These are phyloP conservation scores for Westerdykella aurantiaca DNA, from an alignment of 2,329 filamentous ascomycete species.

Conservation along the genomic window DNA sequence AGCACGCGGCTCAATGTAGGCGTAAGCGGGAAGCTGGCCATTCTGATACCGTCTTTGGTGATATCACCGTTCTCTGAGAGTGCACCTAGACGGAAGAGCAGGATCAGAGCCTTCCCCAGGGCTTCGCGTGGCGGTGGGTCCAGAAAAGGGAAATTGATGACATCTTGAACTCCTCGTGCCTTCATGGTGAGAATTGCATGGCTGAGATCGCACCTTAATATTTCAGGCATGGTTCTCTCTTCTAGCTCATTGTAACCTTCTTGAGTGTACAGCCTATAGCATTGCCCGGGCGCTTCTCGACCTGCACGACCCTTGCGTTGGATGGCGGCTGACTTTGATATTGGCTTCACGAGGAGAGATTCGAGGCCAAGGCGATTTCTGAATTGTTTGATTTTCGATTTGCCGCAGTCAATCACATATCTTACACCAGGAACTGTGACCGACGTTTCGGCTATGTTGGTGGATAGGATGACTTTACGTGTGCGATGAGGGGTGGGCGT, in stretches of 20 bases:
- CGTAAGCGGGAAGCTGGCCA: constrained; percentile 77
- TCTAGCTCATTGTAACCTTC: constrained; percentile 64
- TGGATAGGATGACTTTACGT: constrained; percentile 84
- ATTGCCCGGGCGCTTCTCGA: constrained; percentile 85
- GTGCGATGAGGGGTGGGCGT: constrained; percentile 66
- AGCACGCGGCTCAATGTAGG: constrained; percentile 77
- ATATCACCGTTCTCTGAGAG: constrained; percentile 67
- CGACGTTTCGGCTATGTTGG: constrained; percentile 98
- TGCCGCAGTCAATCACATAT: constrained; percentile 87
- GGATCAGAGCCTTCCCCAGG: constrained; percentile 73
- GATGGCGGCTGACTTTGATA: constrained; percentile 88
- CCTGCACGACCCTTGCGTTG: constrained; percentile 89
- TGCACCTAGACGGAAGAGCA: constrained; percentile 73
- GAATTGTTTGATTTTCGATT: constrained; percentile 91
- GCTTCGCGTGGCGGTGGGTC: constrained; percentile 72
- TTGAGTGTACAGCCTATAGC: constrained; percentile 83
- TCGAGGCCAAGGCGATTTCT: constrained; percentile 79
- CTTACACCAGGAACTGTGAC: constrained; percentile 91
- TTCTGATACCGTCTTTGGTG: constrained; percentile 65
- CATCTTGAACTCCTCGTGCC: constrained; percentile 66
- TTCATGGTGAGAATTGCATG: constrained; percentile 90
- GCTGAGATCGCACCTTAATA: constrained; percentile 81
- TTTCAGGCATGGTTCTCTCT: constrained; percentile 77
- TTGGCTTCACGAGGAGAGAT: constrained; percentile 81
- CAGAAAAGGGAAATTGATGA: constrained; percentile 77